These are phyloP conservation scores for Aureobasidium sp. DNA, from an alignment of 2,329 filamentous ascomycete genomes.

Conservation along the genomic window DNA sequence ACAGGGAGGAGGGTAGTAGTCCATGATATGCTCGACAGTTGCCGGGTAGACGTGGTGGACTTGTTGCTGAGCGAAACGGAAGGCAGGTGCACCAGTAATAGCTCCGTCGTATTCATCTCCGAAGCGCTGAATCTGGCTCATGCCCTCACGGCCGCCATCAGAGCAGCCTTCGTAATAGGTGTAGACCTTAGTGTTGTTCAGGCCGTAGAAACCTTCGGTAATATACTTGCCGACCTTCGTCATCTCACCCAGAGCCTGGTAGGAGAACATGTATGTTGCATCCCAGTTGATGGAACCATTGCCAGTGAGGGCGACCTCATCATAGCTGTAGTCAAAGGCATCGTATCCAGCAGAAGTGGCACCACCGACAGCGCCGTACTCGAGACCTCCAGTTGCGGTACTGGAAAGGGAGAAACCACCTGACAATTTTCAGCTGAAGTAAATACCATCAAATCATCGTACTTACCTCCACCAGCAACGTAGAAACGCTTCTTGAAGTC, in stretches of 20 bases:
- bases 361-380: slow-evolving; percentile 41
- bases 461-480: slow-evolving; percentile 24
- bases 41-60: slow-evolving; percentile 37
- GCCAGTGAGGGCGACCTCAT: slow-evolving; percentile 25
- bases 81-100: slow-evolving; percentile 42
- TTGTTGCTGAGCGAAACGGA: slow-evolving; percentile 42
- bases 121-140: slow-evolving; percentile 47
- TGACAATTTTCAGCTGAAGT: neutral
- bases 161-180: slow-evolving; percentile 51
- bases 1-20: slow-evolving; percentile 39
- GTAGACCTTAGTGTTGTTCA: slow-evolving; percentile 30
- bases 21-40: slow-evolving; percentile 34
- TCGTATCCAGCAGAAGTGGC: slow-evolving; percentile 47
- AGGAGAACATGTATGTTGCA: slow-evolving; percentile 44
- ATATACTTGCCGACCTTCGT: slow-evolving; percentile 42
- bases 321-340: slow-evolving; percentile 36
- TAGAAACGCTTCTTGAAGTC: slow-evolving; percentile 42
- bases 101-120: slow-evolving; percentile 44
- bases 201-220: slow-evolving; percentile 34
- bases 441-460: neutral
- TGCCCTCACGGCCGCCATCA: slow-evolving; percentile 46
- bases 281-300: slow-evolving; percentile 50
- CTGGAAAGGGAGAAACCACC: slow-evolving; percentile 38
- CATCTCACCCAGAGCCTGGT: slow-evolving; percentile 48
- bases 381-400: slow-evolving; percentile 33